Conservation (phyloP, 2,329 filamentous ascomycete species). For the Colletotrichum sp. region DNA sequence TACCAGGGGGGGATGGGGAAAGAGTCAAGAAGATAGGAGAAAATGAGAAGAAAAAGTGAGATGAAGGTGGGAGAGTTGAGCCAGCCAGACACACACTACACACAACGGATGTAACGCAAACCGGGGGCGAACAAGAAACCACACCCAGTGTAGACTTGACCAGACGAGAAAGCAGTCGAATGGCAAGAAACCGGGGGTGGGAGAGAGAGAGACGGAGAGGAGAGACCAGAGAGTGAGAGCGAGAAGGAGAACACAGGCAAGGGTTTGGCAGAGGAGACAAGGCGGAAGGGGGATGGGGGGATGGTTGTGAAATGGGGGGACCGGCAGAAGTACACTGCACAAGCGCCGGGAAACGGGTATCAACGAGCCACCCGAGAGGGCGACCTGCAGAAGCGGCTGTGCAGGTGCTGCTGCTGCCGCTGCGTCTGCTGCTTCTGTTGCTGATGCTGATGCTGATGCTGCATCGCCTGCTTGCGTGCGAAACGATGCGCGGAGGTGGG, state of each 20-base stretch:
- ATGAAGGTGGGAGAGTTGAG: background rate
- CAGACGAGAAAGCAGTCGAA: background rate
- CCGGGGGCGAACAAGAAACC: background rate
- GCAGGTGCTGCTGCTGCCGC: background rate
- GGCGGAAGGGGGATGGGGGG: constrained; percentile 1
- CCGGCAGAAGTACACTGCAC: constrained; percentile 4
- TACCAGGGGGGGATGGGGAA: background rate
- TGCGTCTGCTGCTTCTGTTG: background rate
- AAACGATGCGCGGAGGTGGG: background rate
- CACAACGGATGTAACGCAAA: background rate
- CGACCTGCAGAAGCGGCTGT: constrained; percentile 3
- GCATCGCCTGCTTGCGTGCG: background rate
- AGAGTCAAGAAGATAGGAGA: background rate
- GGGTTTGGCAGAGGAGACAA: constrained; percentile 11
- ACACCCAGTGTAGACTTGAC: background rate
- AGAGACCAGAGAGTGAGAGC: background rate
- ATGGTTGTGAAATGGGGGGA: constrained; percentile 11
- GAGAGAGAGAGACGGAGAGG: background rate
- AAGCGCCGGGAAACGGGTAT: background rate
- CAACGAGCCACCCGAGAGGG: background rate
- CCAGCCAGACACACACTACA: background rate
- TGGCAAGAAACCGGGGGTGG: background rate
- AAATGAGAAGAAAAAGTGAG: background rate
- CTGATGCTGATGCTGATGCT: background rate
- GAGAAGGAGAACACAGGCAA: background rate